A percentile compares a stretch with the other conserved stretches of the same genome.
Conservation (phyloP, 306 rosid genomes). For the Heteromeles arbutifolia region DNA sequence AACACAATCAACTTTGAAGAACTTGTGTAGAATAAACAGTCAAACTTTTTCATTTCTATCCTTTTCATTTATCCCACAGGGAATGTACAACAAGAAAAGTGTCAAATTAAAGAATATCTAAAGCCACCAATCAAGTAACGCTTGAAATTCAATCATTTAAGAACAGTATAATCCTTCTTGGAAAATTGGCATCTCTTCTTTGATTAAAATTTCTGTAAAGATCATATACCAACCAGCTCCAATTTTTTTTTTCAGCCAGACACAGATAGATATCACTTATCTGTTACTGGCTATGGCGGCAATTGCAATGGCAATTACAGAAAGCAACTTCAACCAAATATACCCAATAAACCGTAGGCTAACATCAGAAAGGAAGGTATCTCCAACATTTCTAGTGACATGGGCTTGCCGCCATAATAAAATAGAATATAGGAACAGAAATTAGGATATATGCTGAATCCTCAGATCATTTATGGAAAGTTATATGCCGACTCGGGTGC, state of each 20-base stretch:
- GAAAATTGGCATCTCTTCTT: not conserved
- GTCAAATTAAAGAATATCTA: not conserved
- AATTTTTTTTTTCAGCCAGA: not conserved
- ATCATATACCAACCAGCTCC: not conserved
- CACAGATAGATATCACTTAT: not conserved
- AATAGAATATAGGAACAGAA: not conserved
- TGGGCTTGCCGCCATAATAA: not conserved
- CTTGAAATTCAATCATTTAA: not conserved
- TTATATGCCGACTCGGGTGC: not conserved
- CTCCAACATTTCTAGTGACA: not conserved
- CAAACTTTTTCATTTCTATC: not conserved
- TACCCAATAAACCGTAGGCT: not conserved
- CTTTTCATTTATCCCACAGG: not conserved
- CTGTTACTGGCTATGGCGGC: not conserved
- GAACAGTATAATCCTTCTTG: not conserved
- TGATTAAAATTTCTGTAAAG: not conserved
- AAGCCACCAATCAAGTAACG: no score
- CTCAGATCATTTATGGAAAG: not conserved
- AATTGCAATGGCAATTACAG: not conserved
- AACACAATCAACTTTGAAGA: not conserved
- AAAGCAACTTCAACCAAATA: not conserved
- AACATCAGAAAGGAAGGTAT: not conserved
- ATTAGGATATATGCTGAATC: not conserved
- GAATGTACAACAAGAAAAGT: not conserved
- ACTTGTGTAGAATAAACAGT: no score